These are phyloP conservation scores for Thelephora ganbajun DNA, from an alignment of 768 basidiomycete genomes.

Conservation along the genomic window DNA sequence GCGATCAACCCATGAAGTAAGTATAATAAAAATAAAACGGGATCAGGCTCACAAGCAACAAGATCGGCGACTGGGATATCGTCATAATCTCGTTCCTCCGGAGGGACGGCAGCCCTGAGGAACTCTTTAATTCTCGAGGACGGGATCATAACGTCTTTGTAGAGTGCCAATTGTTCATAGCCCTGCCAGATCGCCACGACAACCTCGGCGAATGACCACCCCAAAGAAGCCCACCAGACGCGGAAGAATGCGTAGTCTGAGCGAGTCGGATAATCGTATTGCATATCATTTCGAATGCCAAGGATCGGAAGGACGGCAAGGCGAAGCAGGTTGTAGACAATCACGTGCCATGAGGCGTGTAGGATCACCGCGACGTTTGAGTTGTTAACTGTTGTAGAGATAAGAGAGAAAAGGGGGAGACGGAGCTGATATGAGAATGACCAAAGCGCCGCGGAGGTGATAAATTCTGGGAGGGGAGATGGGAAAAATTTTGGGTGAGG, in stretches of 20 bases:
- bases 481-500: constrained; percentile 38
- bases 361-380: constrained; percentile 21
- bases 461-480: constrained; percentile 50
- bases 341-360: constrained; percentile 30
- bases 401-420: constrained; percentile 28
- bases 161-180: constrained; percentile 52
- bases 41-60: constrained; percentile 5
- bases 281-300: constrained; percentile 30
- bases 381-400: constrained; percentile 15
- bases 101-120: constrained; percentile 11
- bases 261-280: constrained; percentile 34
- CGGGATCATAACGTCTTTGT: constrained; percentile 52
- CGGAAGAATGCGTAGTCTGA: constrained; percentile 42
- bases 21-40: too few relatives aligned
- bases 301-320: constrained; percentile 40
- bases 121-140: constrained; percentile 26
- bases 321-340: constrained; percentile 39
- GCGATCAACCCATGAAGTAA: neutral
- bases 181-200: constrained; percentile 53
- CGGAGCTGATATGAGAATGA: constrained; percentile 41
- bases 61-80: constrained; percentile 1
- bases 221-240: constrained; percentile 69
- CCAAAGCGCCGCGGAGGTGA: constrained; percentile 50
- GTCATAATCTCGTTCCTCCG: constrained; percentile 8
- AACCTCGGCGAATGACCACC: constrained; percentile 63